Conservation (phyloP, 2,329 filamentous ascomycete genomes). For the Botrytis deweyae region DNA sequence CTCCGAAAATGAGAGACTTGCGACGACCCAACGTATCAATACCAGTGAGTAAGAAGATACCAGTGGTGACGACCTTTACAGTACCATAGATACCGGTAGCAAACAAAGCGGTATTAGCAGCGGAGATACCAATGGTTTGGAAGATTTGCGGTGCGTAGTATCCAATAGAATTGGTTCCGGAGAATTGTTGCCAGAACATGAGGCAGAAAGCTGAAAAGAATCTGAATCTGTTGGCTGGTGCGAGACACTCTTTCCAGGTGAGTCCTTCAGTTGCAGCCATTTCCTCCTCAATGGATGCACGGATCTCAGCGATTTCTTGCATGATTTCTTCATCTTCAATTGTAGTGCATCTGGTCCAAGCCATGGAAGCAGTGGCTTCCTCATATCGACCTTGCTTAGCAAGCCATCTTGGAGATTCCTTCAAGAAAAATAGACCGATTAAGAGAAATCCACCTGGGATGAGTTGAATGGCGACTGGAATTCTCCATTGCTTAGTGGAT, state of each 20-base stretch:
- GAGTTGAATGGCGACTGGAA: constrained; percentile 45
- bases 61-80: constrained; percentile 63
- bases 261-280: constrained; percentile 67
- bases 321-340: constrained; percentile 55
- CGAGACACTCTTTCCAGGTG: constrained; percentile 51
- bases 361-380: constrained; percentile 55
- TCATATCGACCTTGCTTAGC: constrained; percentile 63
- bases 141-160: constrained; percentile 55
- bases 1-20: constrained; percentile 49
- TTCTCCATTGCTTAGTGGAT: constrained; percentile 44
- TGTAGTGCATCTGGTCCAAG: constrained; percentile 57
- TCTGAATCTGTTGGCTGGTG: constrained; percentile 42
- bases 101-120: constrained; percentile 60
- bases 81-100: constrained; percentile 72
- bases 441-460: constrained; percentile 29
- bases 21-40: constrained; percentile 51
- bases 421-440: constrained; percentile 43
- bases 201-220: constrained; percentile 44
- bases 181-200: constrained; percentile 47
- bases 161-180: constrained; percentile 31
- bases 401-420: constrained; percentile 60
- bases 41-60: constrained; percentile 49
- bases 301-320: constrained; percentile 63
- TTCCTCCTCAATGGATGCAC: constrained; percentile 65
- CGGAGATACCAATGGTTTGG: constrained; percentile 58